Evolutionary conservation across 108 stramenopile species (phyloP), one percentile per base, ranked within the genome.

Genomic region (Pseudonitzschia pungens): DNA sequence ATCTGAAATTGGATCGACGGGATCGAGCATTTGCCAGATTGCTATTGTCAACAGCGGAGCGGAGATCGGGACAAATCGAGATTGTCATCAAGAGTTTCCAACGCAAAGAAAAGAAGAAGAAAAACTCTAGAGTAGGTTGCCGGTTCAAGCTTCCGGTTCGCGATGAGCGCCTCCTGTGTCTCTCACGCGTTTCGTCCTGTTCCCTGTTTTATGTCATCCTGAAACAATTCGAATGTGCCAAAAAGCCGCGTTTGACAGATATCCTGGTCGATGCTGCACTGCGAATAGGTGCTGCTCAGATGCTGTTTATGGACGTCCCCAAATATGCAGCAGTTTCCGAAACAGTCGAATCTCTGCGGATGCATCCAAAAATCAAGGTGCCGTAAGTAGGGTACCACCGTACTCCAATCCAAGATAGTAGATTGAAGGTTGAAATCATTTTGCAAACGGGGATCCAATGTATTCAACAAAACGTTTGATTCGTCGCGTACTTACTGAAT

Each of bases 41-140:
- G 48, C 66, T 94, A 15, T 72, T 90, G 32, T 73, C 90, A 14
- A 94, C 90, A 0, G 85, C 83, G 9, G 87, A 89, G 79, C 76
- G 92, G 20, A 77, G 90, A 42, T 44, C 79, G 31, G 90, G 92
- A 40, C 92, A 94, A 69, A 90, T 94, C 58, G 89, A 91, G 44
- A 71, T 68, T 26, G 68, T 93, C 36, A 41, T 93, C 15, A 24
- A 68, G 40, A 73, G 40, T 20, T 74, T 69, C 44, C 22, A 15
- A 20, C 44, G 62, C 29, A 67, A 58, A 57, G 27, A 36, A 57
- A 60, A 73, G 26, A 36, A 70, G 32, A 54, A 70, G 43, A 42
- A 36, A 28, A 54, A 41, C 26, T 48, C 43, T 4, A 55, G 20
- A 10, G 54, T 63, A n/a, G 4, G 40, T 21, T 11, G 36, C n/a